These are phyloP conservation scores for Pseudozyma sp. DNA, from an alignment of 1,284 basidiomycete species.

Conservation along the genomic window DNA sequence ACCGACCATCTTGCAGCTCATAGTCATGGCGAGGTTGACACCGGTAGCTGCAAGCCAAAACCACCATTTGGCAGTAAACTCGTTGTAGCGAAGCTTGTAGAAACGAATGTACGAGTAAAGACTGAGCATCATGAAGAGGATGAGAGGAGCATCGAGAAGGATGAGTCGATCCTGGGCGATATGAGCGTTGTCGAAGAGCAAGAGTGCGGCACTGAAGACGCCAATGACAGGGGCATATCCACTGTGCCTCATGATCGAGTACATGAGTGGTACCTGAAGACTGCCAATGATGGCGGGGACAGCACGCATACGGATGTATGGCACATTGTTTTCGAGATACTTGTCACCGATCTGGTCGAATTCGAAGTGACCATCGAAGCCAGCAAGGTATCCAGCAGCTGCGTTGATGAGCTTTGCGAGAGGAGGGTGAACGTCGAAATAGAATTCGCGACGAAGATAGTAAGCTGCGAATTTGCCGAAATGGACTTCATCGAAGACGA, in stretches of 20 bases:
- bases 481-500: slow-evolving; percentile 69
- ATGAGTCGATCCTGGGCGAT: slow-evolving; percentile 95
- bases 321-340: slow-evolving; percentile 86
- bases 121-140: slow-evolving; percentile 94
- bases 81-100: slow-evolving; percentile 88
- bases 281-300: slow-evolving; percentile 90
- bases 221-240: slow-evolving; percentile 91
- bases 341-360: slow-evolving; percentile 97
- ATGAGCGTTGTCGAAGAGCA: slow-evolving; percentile 98
- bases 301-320: slow-evolving; percentile 91
- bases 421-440: slow-evolving; percentile 99
- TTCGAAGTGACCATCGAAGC: slow-evolving; percentile 91
- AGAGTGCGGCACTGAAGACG: slow-evolving; percentile 84
- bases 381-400: slow-evolving; percentile 93
- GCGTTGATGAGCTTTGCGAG: slow-evolving; percentile 73
- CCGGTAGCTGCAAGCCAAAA: slow-evolving; percentile 91
- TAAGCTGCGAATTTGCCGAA: slow-evolving; percentile 69
- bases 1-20: slow-evolving; percentile 98
- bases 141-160: slow-evolving; percentile 90
- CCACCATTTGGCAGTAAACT: slow-evolving; percentile 79
- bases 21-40: slow-evolving; percentile 90
- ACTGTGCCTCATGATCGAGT: slow-evolving; percentile 96
- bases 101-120: slow-evolving; percentile 96
- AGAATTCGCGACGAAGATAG: slow-evolving; percentile 75
- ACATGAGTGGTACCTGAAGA: slow-evolving; percentile 89